phyloP scores from a whole-genome alignment of 179 eudicot species.

The Beta lomatogona region DNA sequence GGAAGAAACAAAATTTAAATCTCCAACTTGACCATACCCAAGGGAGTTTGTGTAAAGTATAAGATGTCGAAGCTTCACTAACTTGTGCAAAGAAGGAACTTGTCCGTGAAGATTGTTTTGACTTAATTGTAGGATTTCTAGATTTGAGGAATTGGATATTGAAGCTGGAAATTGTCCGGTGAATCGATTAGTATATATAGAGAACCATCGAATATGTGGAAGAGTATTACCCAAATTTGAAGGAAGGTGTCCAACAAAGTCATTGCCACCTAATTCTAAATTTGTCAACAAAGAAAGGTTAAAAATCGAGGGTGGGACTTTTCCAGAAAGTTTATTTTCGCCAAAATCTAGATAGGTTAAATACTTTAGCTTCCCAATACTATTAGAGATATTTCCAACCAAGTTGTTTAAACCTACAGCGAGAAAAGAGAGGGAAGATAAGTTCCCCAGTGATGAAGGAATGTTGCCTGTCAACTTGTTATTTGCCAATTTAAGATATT shows the following conservation, averaged over 20 bases:
- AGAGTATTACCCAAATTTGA: conserved; percentile 17
- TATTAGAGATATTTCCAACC: conserved; percentile 9
- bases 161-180: conserved; percentile 20
- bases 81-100: conserved; percentile 22
- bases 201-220: conserved; percentile 17
- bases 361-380: conserved; percentile 12
- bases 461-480: conserved; percentile 21
- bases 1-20: conserved; percentile 31
- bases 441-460: conserved; percentile 25
- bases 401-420: neutral
- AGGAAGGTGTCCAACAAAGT: conserved; percentile 15
- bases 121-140: conserved; percentile 7
- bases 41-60: conserved; percentile 14
- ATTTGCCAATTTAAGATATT: neutral
- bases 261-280: neutral
- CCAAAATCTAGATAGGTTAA: neutral
- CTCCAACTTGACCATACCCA: conserved; percentile 17
- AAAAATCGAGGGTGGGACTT: conserved; percentile 17
- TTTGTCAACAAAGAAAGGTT: conserved; percentile 8
- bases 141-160: conserved; percentile 29
- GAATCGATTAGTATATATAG: conserved; percentile 5
- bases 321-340: conserved; percentile 13
- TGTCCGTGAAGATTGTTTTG: conserved; percentile 29
- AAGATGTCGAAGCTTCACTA: conserved; percentile 3
- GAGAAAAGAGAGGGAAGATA: neutral